These are phyloP conservation scores for Fusarium xylarioides DNA, from an alignment of 2,329 filamentous ascomycete species.

Conservation along the genomic window DNA sequence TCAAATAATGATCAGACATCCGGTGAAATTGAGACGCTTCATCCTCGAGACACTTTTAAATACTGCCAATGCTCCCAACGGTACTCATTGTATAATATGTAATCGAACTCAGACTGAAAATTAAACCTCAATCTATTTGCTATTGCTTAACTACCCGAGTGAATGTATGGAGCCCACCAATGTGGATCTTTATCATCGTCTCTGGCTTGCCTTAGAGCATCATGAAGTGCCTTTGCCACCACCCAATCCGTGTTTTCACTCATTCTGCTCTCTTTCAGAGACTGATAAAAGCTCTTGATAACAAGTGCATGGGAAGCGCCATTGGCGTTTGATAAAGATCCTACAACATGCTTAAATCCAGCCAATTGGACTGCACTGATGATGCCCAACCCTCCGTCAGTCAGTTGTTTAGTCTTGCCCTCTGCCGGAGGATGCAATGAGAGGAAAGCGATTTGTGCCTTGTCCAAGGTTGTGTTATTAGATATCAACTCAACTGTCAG, in stretches of 20 bases:
- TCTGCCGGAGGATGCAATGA: not conserved
- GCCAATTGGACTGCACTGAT: not conserved
- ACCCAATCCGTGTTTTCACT: not conserved
- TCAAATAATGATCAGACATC: not conserved
- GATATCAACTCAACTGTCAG: not conserved
- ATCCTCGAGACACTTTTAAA: too few species aligned
- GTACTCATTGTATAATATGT: fast-evolving
- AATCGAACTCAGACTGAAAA: not conserved
- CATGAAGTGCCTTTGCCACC: not conserved
- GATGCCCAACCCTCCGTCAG: not conserved
- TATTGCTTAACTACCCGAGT: not conserved
- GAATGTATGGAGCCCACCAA: not conserved
- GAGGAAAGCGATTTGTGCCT: not conserved
- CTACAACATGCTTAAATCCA: not conserved
- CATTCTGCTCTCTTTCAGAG: not conserved
- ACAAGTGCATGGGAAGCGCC: not conserved
- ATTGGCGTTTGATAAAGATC: not conserved
- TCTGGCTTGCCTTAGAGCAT: not conserved
- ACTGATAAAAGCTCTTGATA: not conserved
- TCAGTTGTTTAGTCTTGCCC: not conserved
- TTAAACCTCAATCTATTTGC: not conserved
- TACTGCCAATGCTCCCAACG: not conserved
- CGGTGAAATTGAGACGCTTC: too few species aligned
- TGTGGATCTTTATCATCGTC: not conserved
- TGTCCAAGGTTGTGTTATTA: not conserved